Percentiles rank a stretch among this genome's conserved stretches.
These are phyloP conservation scores for Dictyostelium purpureum DNA, from an alignment of 78 protist species.

Conservation along the genomic window DNA sequence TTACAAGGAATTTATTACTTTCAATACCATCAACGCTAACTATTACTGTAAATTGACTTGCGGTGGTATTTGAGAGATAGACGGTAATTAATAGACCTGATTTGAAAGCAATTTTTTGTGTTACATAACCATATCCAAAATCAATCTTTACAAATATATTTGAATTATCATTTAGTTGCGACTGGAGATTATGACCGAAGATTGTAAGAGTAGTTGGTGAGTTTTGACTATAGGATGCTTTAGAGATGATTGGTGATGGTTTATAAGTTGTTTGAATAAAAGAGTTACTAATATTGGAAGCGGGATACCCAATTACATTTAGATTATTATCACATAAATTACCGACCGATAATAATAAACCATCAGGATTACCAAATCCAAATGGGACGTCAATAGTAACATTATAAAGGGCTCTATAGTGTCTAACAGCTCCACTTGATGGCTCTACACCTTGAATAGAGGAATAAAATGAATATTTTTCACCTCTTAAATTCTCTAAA, in stretches of 20 bases:
- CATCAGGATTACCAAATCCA: slow-evolving; percentile 20
- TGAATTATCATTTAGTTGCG: neutral
- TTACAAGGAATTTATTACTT: neutral
- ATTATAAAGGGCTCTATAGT: neutral
- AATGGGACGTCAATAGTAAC: neutral
- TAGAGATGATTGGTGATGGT: slow-evolving; percentile 1
- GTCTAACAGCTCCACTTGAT: neutral
- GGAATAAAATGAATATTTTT: neutral
- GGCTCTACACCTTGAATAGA: neutral
- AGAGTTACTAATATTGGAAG: neutral
- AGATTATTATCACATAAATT: neutral
- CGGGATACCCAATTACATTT: slow-evolving; percentile 2
- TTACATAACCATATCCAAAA: neutral
- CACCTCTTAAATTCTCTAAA: slow-evolving; percentile 3
- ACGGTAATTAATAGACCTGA: neutral
- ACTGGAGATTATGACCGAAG: neutral
- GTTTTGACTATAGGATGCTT: neutral
- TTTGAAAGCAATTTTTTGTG: neutral
- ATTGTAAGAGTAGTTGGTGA: neutral
- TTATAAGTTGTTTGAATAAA: neutral
- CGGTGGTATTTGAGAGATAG: neutral
- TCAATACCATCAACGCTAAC: neutral
- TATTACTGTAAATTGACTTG: neutral
- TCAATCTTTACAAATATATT: neutral
- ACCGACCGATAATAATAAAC: neutral